Percentiles rank a stretch among this genome's conserved stretches.
Conservation (phyloP, 306 rosid species). For the Cercis canadensis region DNA sequence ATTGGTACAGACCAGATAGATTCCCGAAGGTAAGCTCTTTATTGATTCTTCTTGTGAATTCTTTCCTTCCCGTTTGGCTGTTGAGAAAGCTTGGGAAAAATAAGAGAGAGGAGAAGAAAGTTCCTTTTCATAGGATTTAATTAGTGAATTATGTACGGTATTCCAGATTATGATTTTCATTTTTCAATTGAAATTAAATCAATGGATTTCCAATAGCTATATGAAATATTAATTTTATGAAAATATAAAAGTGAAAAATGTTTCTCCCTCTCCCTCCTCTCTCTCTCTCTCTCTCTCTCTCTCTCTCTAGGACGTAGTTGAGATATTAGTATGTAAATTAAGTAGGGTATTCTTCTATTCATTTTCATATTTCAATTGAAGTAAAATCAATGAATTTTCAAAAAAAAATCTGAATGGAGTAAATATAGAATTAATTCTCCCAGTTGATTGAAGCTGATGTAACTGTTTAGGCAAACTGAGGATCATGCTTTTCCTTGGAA, state of each 20-base stretch:
- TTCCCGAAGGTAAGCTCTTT: slow-evolving; percentile 38
- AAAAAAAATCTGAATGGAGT: not conserved
- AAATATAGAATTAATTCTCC: not conserved
- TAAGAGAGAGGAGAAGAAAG: not conserved
- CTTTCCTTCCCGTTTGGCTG: not conserved
- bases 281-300: no score
- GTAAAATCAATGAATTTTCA: not conserved
- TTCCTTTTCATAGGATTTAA: no score
- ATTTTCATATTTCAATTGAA: not conserved
- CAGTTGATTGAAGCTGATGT: not conserved
- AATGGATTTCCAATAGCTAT: no score
- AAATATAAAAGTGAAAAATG: no score
- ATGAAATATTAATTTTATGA: no score
- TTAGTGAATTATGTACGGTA: no score
- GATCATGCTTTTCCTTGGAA: not conserved
- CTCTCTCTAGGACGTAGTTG: no score
- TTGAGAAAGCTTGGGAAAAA: slow-evolving; percentile 3
- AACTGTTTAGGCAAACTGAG: not conserved
- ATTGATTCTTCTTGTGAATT: not conserved
- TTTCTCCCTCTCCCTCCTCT: no score
- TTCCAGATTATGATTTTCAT: no score
- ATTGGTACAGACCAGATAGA: not conserved
- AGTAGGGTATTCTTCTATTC: not conserved
- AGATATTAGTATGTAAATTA: not conserved
- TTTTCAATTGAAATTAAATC: no score